Evolutionary conservation across 139 green algal genomes (phyloP).

Genomic region (Nannochloris sp.): DNA sequence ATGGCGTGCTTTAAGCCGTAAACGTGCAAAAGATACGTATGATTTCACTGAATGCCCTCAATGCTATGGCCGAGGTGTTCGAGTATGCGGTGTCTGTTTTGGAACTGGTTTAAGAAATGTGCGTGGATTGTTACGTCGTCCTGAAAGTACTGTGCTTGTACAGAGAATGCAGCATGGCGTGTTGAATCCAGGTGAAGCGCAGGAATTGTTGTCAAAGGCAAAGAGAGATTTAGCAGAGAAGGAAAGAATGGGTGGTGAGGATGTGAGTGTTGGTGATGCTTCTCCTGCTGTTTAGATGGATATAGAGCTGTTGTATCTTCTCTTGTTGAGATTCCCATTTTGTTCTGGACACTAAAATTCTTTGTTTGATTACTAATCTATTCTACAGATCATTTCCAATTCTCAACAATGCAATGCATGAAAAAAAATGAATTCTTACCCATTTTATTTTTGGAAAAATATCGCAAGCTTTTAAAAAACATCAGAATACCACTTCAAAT

Average conservation of each 20-base stretch:
- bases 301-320: no score
- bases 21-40: conserved; percentile 87
- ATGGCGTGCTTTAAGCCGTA: conserved; percentile 84
- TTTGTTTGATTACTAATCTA: no score
- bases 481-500: neutral
- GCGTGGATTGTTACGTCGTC: conserved; percentile 80
- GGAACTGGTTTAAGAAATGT: conserved; percentile 91
- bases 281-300: neutral
- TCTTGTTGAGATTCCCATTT: no score
- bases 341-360: no score
- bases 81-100: conserved; percentile 93
- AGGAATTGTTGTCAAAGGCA: conserved; percentile 18
- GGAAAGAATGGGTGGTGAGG: neutral
- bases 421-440: no score
- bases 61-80: conserved; percentile 84
- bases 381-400: no score
- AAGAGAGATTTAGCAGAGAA: neutral
- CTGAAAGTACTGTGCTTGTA: conserved; percentile 83
- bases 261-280: neutral
- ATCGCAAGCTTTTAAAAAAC: no score
- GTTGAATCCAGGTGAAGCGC: conserved; percentile 47
- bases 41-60: conserved; percentile 98
- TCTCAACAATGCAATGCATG: no score
- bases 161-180: conserved; percentile 90
- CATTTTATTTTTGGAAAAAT: neutral